phyloP scores from a whole-genome alignment of 495 filamentous ascomycete genomes.

The Hypomontagnella monticulosa region DNA sequence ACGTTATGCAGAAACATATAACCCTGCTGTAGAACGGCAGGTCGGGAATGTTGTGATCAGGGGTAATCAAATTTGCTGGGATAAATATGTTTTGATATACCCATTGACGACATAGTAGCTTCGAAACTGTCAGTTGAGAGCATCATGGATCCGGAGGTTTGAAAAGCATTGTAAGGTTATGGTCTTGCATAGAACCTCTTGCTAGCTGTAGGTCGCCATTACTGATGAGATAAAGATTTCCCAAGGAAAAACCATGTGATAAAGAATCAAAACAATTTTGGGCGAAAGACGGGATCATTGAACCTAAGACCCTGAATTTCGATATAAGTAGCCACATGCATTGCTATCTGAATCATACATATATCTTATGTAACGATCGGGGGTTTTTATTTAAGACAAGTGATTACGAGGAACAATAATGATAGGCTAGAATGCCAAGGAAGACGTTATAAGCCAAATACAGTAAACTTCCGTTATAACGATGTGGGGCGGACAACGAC shows the following conservation, averaged over 20 bases:
- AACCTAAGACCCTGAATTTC: not conserved
- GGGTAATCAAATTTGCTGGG: too few relatives aligned
- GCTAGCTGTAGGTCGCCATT: not conserved
- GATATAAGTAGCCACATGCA: not conserved
- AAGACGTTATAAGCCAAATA: too few relatives aligned
- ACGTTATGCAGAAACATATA: not conserved
- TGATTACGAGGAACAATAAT: not conserved
- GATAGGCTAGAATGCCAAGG: too few relatives aligned
- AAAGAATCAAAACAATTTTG: not conserved
- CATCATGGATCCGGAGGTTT: slow-evolving; percentile 11
- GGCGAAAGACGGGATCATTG: not conserved
- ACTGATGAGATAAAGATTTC: not conserved
- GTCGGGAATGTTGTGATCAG: not conserved
- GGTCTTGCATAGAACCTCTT: slow-evolving; percentile 8
- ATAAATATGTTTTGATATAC: too few relatives aligned
- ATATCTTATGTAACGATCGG: too few relatives aligned
- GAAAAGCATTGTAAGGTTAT: slow-evolving; percentile 14
- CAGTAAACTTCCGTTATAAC: too few relatives aligned
- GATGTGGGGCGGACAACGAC: too few relatives aligned
- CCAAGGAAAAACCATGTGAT: slow-evolving; percentile 14
- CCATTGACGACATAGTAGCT: too few relatives aligned
- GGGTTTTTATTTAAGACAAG: not conserved
- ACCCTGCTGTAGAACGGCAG: not conserved
- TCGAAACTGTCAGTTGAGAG: not conserved
- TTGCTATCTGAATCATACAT: not conserved